A percentile compares a stretch with the other conserved stretches of the same genome.
Evolutionary conservation across 805 yeast species (phyloP).

Genomic region (Starmerella stigmatis): DNA sequence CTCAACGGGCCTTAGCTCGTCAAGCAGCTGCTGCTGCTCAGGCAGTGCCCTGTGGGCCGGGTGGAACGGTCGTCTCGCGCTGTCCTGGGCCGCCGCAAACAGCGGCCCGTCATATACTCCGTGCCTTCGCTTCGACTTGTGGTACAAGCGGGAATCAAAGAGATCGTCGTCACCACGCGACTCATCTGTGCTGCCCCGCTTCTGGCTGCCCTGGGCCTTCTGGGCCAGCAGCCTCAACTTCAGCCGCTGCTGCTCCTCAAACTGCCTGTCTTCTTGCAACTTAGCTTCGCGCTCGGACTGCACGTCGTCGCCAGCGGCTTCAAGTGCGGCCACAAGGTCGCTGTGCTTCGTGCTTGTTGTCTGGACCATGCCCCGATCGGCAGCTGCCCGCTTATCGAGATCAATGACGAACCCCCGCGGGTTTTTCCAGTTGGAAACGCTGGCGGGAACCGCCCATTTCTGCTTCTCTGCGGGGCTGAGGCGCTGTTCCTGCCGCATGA

Average conservation of each 20-base stretch:
- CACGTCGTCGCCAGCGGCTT: conserved; percentile 52
- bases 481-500: conserved; percentile 40
- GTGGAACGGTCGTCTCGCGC: too few species aligned
- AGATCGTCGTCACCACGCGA: conserved; percentile 27
- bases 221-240: conserved; percentile 33
- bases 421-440: conserved; percentile 92
- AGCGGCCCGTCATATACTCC: conserved; percentile 51
- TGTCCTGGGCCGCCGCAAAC: conserved; percentile 33
- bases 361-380: conserved; percentile 28
- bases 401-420: conserved; percentile 79
- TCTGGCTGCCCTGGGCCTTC: neutral
- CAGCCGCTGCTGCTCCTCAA: conserved; percentile 32
- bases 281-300: conserved; percentile 31
- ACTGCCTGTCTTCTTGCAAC: conserved; percentile 28
- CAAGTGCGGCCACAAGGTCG: conserved; percentile 60
- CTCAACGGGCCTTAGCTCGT: conserved; percentile 36
- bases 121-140: conserved; percentile 35
- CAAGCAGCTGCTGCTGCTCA: too few species aligned
- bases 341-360: conserved; percentile 45
- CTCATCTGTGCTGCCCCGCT: conserved; percentile 23
- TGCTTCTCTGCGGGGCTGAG: conserved; percentile 62
- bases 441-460: conserved; percentile 81
- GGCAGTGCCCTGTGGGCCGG: neutral
- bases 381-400: conserved; percentile 62
- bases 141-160: conserved; percentile 51